Conservation (phyloP, 108 stramenopile genomes). For the Cyclotella baltica region DNA sequence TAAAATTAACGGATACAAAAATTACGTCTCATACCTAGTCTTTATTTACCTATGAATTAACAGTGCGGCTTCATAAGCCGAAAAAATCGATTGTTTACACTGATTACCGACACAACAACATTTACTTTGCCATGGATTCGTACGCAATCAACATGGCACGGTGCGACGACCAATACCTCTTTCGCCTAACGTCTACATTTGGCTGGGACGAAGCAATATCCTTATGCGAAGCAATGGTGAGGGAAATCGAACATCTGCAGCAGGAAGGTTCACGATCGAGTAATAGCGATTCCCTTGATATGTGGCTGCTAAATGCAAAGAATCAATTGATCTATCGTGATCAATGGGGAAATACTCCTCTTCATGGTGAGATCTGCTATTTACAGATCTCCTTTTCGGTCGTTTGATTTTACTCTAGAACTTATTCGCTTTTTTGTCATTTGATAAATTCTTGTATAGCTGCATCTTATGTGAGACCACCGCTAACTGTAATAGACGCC, state of each 20-base stretch:
- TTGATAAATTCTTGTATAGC: no score
- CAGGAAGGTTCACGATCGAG: neutral
- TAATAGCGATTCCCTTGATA: neutral
- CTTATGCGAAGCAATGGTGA: constrained; percentile 18
- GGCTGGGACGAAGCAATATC: constrained; percentile 41
- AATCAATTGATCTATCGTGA: constrained; percentile 29
- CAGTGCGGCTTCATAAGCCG: no score
- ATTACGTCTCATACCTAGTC: no score
- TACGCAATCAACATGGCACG: neutral
- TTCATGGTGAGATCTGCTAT: constrained; percentile 15
- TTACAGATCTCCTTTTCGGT: no score
- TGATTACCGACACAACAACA: neutral
- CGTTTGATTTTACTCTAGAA: no score
- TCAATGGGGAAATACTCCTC: constrained; percentile 49
- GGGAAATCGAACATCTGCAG: constrained; percentile 15
- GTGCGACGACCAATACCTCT: constrained; percentile 47
- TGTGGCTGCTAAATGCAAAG: constrained; percentile 9
- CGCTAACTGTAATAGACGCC: constrained; percentile 18
- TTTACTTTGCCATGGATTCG: no score
- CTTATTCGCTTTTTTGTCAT: no score
- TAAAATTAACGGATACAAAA: no score
- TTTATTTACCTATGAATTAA: no score
- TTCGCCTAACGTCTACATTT: constrained; percentile 43
- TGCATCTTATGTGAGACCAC: constrained; percentile 39
- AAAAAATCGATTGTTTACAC: no score